Percentiles rank a stretch among this genome's conserved stretches.
Conservation (phyloP, 208 protist genomes). For the Dictyostelium gargantuum region DNA sequence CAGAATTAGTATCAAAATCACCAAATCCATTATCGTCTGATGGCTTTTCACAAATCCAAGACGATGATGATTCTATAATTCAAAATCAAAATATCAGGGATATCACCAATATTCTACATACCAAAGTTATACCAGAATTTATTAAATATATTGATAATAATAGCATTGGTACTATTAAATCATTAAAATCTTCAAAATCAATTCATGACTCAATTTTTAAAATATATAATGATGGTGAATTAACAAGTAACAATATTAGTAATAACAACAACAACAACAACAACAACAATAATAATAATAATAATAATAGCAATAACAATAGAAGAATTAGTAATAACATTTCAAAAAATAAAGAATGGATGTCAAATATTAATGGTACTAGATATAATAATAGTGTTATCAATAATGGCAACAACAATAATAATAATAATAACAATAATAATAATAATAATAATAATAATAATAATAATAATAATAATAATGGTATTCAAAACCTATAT, state of each 20-base stretch:
- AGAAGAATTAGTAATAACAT: not conserved
- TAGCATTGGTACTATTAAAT: not conserved
- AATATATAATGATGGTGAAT: not conserved
- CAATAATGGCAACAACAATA: no score
- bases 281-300: no score
- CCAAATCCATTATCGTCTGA: not conserved
- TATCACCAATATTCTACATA: not conserved
- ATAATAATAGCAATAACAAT: not conserved
- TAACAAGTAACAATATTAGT: no score
- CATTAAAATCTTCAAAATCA: not conserved
- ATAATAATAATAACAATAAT: no score
- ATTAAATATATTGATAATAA: not conserved
- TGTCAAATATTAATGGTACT: not conserved
- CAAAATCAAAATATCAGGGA: not conserved
- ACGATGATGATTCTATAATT: not conserved
- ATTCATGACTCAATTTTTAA: not conserved
- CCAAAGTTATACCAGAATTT: not conserved
- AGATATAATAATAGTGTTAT: not conserved
- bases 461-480: not conserved
- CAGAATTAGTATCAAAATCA: not conserved
- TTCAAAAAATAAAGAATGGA: not conserved
- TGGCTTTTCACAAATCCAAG: constrained; percentile 23
- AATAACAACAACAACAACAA: not conserved
- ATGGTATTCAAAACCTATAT: not conserved
- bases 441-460: not conserved